Base-by-base conservation (phyloP, 2,329 filamentous ascomycete species). In the Penicillium sp. region DNA sequence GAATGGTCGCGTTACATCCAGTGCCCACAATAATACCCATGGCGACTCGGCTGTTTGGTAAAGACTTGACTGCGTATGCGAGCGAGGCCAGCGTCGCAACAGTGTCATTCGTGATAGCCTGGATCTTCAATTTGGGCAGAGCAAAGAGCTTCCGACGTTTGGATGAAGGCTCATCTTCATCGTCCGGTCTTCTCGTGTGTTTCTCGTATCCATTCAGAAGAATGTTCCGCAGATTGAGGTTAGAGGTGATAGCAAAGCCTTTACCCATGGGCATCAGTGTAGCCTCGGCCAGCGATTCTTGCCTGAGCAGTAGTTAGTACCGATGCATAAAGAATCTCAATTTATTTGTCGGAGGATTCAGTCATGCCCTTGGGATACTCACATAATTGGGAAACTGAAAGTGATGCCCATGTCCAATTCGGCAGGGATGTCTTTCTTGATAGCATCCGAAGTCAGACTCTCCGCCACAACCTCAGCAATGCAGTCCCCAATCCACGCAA, bases 1-100 rank as follows among this genome's bases (percentile, higher is more conserved):
- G 85, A 36, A 92, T 85, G 1, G 89, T 92, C 2, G 89, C 89
- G 63, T 92, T 92, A 65, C 86, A 87, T 4, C 89, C 89, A 0
- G 89, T 92, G 10, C 89, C 89, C 31, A 90, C 86, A 55, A 94
- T 92, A 18, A 92, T 78, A 5, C 87, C 88, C 87, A 92, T 92
- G 25, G 81, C 82, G 2, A 89, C 86, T 55, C 85, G 83, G 54
- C 83, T 86, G 51, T 81, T 80, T 0, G 76, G 73, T 13, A 79
- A 73, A 16, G 82, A 81, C 58, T 84, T 83, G 47, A 85, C 85
- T 50, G 84, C 81, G 69, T 90, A 90, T 28, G 89, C 84, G 58
- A 91, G 84, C 0, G 89, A 90, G 31, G 89, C 83, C 22, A 92
- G 78, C 0, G 89, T 92, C 5, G 89, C 87, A 33, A 92, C 88